phyloP scores from a whole-genome alignment of 2,329 filamentous ascomycete genomes.

The Curvularia eragrostidis region DNA sequence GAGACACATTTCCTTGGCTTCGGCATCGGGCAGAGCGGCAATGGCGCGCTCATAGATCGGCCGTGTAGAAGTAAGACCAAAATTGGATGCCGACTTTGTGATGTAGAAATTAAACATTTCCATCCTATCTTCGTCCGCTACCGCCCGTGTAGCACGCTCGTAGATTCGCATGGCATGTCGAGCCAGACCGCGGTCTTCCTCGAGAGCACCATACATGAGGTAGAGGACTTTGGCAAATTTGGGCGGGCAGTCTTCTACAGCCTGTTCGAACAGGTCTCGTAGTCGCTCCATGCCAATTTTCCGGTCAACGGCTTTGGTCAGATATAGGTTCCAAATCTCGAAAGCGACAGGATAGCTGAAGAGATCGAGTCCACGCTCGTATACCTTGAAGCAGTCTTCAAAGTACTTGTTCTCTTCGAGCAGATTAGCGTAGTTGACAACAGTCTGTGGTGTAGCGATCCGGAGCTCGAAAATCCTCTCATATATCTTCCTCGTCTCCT shows the following conservation, averaged over 20 bases:
- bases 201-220: slow-evolving; percentile 96
- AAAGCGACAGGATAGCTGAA: slow-evolving; percentile 98
- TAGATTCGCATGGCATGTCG: slow-evolving; percentile 99
- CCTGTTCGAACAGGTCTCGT: slow-evolving; percentile 95
- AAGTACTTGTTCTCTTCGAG: slow-evolving; percentile 94
- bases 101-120: slow-evolving; percentile 99
- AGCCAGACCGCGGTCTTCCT: slow-evolving; percentile 93
- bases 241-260: slow-evolving; percentile 90
- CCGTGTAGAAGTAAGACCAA: slow-evolving; percentile 90
- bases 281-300: slow-evolving; percentile 95
- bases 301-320: slow-evolving; percentile 95
- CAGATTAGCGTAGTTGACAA: slow-evolving; percentile 97
- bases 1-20: slow-evolving; percentile 97
- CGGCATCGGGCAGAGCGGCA: slow-evolving; percentile 86
- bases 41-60: slow-evolving; percentile 98
- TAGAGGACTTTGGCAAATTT: slow-evolving; percentile 97
- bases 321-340: slow-evolving; percentile 97
- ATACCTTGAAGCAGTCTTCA: slow-evolving; percentile 97
- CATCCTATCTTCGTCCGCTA: slow-evolving; percentile 90
- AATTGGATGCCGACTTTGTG: slow-evolving; percentile 97
- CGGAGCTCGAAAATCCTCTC: slow-evolving; percentile 97
- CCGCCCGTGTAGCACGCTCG: slow-evolving; percentile 92
- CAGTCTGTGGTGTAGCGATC: slow-evolving; percentile 96
- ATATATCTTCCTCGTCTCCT: slow-evolving; percentile 93
- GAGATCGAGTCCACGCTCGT: slow-evolving; percentile 94